Base-by-base conservation (phyloP, 2,329 filamentous ascomycete species). In the Fusarium sp. region DNA sequence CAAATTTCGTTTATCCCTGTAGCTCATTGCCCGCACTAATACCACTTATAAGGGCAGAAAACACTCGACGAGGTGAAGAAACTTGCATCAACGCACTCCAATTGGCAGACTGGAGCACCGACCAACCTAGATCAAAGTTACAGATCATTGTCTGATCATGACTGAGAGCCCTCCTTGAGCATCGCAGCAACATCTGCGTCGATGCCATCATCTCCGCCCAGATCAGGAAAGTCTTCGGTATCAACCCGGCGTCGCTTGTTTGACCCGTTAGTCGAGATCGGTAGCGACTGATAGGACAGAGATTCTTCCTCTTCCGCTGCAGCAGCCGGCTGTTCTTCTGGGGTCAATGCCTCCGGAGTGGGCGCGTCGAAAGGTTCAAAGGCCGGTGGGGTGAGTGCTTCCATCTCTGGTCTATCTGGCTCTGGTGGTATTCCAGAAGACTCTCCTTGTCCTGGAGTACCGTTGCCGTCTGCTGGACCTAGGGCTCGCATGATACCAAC, bases 401-500 rank as follows among this genome's bases (percentile, higher is more conserved):
- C 94, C 54, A 96, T 84, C 67, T 93, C 88, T 2, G 94, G 93
- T 31, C 92, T 88, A 59, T 88, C 87, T 11, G 86, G 86, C 64
- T 92, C 90, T 25, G 82, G 75, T 12, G 76, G 75, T 4, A 80
- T 79, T 60, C 77, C 83, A 34, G 76, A 77, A n/a, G 75, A 76
- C 32, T 81, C 72, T 44, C 80, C 76, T 8, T 80, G 79, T 3
- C 81, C 79, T 4, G 81, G 78, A 9, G 85, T 80, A 8, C 77
- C 76, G 42, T 80, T 77, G 19, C 80, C 78, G 54, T 85, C 82
- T 8, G 88, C 84, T 2, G 86, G 84, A 12, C 88, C 87, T 22
- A 97, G 83, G 8, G 91, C 92, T 47, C 90, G 87, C 85, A 99
- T 92, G 67, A 99, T 98, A 44, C 87, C 89, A 65, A 94, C 87